These are phyloP conservation scores for Suillus weaverae DNA, from an alignment of 768 basidiomycete species.

Conservation along the genomic window DNA sequence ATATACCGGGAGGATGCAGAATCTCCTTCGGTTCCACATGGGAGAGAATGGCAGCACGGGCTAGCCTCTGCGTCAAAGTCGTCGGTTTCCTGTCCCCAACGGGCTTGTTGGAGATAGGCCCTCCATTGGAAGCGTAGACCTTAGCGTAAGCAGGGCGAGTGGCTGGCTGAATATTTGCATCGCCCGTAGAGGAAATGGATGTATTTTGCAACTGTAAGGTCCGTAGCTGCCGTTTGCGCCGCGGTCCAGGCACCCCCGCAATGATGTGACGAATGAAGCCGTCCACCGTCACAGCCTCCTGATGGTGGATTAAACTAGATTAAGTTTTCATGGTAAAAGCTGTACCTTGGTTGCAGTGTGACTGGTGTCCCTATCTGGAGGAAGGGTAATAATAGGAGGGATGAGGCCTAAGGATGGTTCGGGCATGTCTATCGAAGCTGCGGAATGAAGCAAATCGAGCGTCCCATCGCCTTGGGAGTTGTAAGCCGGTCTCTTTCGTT, in stretches of 20 bases:
- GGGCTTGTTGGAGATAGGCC: not conserved
- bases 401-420: slow-evolving; percentile 7
- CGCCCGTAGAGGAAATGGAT: not conserved
- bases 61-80: slow-evolving; percentile 17
- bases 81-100: slow-evolving; percentile 5
- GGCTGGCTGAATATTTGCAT: slow-evolving; percentile 21
- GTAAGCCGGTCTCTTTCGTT: slow-evolving; percentile 2
- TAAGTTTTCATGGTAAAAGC: not conserved
- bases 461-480: not conserved
- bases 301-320: not conserved
- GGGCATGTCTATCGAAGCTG: not conserved
- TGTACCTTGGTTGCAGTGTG: not conserved
- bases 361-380: not conserved
- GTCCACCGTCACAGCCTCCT: slow-evolving; percentile 26
- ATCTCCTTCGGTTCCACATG: slow-evolving; percentile 22
- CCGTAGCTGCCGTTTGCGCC: not conserved
- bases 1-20: slow-evolving; percentile 12
- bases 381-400: slow-evolving; percentile 21
- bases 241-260: not conserved
- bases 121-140: not conserved
- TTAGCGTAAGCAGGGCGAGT: not conserved
- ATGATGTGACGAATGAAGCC: slow-evolving; percentile 21
- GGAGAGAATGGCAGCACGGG: slow-evolving; percentile 29
- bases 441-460: not conserved
- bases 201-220: not conserved